Conservation (phyloP, 2,329 filamentous ascomycete genomes). For the Talaromyces marneffei region DNA sequence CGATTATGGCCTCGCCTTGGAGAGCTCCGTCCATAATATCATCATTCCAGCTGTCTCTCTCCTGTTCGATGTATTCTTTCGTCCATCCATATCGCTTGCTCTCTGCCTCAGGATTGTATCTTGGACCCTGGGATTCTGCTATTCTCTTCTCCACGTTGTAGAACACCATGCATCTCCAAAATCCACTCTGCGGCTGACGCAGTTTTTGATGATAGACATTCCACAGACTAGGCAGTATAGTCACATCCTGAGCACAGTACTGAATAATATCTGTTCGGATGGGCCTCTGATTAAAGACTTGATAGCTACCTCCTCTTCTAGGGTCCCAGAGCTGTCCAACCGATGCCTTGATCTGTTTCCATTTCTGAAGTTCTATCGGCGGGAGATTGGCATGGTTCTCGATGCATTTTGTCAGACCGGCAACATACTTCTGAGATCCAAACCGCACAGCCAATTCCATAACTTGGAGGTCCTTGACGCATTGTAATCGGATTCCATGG, state of each 20-base stretch:
- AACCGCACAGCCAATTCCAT: neutral
- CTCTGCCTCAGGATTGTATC: neutral
- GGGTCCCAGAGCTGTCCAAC: neutral
- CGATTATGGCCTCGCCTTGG: neutral
- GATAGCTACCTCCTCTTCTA: neutral
- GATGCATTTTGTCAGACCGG: neutral
- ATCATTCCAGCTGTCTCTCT: neutral
- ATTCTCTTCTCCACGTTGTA: neutral
- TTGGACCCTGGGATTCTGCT: neutral
- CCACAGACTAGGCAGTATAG: neutral
- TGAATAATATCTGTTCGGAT: neutral
- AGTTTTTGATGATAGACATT: neutral
- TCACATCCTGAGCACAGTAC: neutral
- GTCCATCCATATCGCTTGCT: neutral
- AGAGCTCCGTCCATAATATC: neutral
- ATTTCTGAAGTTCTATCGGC: neutral
- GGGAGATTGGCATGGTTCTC: neutral
- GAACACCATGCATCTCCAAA: neutral
- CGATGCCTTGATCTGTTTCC: neutral
- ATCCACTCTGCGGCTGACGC: neutral
- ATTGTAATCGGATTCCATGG: neutral
- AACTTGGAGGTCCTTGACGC: neutral
- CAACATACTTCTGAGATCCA: neutral
- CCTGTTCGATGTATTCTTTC: neutral
- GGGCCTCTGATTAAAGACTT: neutral